Evolutionary conservation across 1,284 basidiomycete genomes (phyloP).

Genomic region (Malassezia psittaci): DNA sequence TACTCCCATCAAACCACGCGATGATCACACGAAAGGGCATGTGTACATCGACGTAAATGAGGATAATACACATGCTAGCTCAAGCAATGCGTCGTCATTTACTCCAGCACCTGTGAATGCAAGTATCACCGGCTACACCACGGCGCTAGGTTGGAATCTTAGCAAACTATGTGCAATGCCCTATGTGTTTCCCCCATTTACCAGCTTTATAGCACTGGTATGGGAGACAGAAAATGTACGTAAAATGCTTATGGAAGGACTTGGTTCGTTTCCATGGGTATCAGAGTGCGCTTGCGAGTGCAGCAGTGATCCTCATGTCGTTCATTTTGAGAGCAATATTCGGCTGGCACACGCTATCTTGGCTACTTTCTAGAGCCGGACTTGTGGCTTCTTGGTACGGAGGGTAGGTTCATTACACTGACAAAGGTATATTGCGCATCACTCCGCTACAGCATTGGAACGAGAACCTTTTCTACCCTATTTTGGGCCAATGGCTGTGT

Average conservation of each 20-base stretch:
- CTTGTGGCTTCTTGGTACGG: slow-evolving; percentile 16
- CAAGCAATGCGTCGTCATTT: neutral
- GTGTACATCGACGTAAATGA: slow-evolving; percentile 12
- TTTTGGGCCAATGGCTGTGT: slow-evolving; percentile 4
- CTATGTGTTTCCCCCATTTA: slow-evolving; percentile 20
- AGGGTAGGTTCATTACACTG: slow-evolving; percentile 18
- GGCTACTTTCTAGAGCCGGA: neutral
- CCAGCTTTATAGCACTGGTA: slow-evolving; percentile 21
- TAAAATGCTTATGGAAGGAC: slow-evolving; percentile 12
- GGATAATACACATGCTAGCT: neutral
- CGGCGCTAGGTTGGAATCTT: slow-evolving; percentile 12
- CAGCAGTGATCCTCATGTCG: slow-evolving; percentile 9
- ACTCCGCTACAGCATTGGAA: slow-evolving; percentile 11
- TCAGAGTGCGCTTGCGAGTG: slow-evolving; percentile 23
- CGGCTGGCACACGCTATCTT: neutral
- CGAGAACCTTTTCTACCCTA: slow-evolving; percentile 11
- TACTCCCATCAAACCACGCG: neutral
- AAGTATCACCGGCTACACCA: slow-evolving; percentile 17
- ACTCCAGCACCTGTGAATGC: slow-evolving; percentile 7
- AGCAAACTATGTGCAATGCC: slow-evolving; percentile 7
- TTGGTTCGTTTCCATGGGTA: slow-evolving; percentile 32
- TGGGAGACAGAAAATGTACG: slow-evolving; percentile 25
- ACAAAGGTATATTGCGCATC: slow-evolving; percentile 18
- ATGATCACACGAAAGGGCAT: neutral
- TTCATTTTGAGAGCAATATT: slow-evolving; percentile 17